Conservation (phyloP, 2,329 filamentous ascomycete species). For the Stenocarpella maydis region DNA sequence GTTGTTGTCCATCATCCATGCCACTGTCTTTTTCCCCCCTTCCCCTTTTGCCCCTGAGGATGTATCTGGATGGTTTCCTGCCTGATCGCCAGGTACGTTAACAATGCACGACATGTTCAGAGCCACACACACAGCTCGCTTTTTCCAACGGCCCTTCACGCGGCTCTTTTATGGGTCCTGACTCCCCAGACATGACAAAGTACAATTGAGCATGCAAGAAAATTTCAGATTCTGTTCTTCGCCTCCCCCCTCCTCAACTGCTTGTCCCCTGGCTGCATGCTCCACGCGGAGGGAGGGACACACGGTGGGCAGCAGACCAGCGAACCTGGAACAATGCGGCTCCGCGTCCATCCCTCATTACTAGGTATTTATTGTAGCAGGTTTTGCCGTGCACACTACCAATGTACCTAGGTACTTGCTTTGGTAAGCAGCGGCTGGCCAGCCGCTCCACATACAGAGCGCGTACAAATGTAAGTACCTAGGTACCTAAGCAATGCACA, state of each 20-base stretch:
- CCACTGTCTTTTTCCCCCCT: too few relatives aligned
- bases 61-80: too few relatives aligned
- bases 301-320: background rate
- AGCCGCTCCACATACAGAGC: too few relatives aligned
- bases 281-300: background rate
- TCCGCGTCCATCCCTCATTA: constrained; percentile 19
- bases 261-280: background rate
- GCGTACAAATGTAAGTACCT: too few relatives aligned
- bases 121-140: background rate
- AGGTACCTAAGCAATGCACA: too few relatives aligned
- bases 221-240: constrained; percentile 1
- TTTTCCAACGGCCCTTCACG: constrained; percentile 15
- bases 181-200: too few relatives aligned
- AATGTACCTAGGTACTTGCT: background rate
- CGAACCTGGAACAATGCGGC: constrained; percentile 22
- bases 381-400: background rate
- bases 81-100: background rate
- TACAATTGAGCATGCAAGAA: background rate
- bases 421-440: constrained; percentile 3
- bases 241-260: too few relatives aligned
- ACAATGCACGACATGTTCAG: background rate
- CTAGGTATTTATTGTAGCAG: background rate
- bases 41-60: background rate
- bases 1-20: too few relatives aligned
- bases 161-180: constrained; percentile 22